These are phyloP conservation scores for Miscanthus lutarioriparius DNA, from an alignment of 176 grass and related monocot genomes.

Conservation along the genomic window DNA sequence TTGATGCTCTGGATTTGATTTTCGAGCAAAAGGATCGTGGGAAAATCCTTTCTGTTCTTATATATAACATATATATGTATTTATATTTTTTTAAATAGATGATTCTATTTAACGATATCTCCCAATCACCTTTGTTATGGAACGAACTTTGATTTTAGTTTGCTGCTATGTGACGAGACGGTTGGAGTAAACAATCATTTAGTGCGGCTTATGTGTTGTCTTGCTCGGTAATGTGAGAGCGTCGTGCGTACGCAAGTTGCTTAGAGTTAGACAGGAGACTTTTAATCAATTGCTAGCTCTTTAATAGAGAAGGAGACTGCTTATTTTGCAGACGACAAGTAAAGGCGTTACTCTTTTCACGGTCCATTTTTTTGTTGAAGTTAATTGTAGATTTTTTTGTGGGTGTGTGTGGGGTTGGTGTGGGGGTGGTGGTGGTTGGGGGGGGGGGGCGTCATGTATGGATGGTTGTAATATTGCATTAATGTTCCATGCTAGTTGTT, in stretches of 20 bases:
- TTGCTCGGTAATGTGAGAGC: background rate
- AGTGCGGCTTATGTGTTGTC: background rate
- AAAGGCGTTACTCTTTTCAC: background rate
- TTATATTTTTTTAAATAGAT: background rate
- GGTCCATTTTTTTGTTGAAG: background rate
- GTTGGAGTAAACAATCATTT: background rate
- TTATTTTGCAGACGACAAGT: constrained; percentile 1
- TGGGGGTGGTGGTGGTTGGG: no score
- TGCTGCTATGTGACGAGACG: background rate
- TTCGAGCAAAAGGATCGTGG: background rate
- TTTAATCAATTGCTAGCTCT: constrained; percentile 6
- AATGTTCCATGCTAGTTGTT: constrained; percentile 23
- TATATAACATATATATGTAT: background rate
- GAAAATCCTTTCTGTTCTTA: background rate
- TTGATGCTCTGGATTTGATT: constrained; percentile 11
- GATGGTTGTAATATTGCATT: background rate
- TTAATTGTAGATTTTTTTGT: background rate
- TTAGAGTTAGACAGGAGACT: background rate
- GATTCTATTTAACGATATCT: background rate
- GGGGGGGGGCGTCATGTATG: background rate
- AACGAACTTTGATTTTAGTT: background rate
- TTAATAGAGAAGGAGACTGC: background rate
- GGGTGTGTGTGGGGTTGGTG: background rate
- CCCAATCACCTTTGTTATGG: background rate
- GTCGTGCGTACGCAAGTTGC: background rate